Percentiles rank a stretch among this genome's conserved stretches.
Conservation (phyloP, 192 early-diverging fungal genomes). For the Dissophora globulifera region DNA sequence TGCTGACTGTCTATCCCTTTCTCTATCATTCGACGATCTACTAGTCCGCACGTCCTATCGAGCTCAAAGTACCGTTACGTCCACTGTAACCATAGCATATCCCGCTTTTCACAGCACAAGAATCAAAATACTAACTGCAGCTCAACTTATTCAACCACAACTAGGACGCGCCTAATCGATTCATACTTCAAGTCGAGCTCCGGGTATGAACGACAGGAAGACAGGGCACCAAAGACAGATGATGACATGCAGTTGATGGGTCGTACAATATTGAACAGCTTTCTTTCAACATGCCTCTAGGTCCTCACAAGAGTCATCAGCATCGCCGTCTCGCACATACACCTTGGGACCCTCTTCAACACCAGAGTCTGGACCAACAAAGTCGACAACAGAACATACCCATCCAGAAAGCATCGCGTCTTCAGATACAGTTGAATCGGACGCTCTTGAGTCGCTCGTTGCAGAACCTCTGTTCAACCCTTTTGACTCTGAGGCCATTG, state of each 20-base stretch:
- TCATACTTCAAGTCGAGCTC: slow-evolving; percentile 12
- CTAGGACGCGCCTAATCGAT: slow-evolving; percentile 19
- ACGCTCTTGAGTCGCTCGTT: background rate
- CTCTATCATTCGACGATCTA: too few relatives aligned
- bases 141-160: background rate
- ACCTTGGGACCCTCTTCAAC: background rate
- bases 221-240: background rate
- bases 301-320: background rate
- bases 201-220: background rate
- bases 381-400: background rate
- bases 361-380: background rate
- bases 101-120: too few relatives aligned
- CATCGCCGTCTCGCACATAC: background rate
- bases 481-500: too few relatives aligned
- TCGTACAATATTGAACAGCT: background rate
- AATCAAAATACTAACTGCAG: too few relatives aligned
- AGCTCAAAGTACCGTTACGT: slow-evolving; percentile 3
- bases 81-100: background rate
- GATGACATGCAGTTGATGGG: too few relatives aligned
- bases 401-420: background rate
- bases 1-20: too few relatives aligned
- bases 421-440: slow-evolving; percentile 2
- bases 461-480: slow-evolving; percentile 3
- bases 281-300: slow-evolving; percentile 3
- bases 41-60: background rate